These are phyloP conservation scores for Camellia oleifera DNA, from an alignment of 179 eudicot genomes.

Conservation along the genomic window DNA sequence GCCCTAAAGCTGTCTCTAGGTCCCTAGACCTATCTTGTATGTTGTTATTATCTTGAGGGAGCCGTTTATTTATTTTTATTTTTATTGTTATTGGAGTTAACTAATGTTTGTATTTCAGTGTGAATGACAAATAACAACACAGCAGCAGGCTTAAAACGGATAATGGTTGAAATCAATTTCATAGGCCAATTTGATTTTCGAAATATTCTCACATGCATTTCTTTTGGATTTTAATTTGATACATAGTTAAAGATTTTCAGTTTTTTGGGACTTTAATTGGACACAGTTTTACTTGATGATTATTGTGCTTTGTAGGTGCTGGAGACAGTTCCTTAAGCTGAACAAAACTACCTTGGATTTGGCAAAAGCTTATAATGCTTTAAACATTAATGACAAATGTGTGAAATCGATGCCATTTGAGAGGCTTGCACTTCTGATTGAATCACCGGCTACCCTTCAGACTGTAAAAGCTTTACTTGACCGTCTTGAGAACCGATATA, in stretches of 20 bases:
- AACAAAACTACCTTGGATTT: constrained; percentile 66
- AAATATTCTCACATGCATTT: background rate
- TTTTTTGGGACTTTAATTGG: background rate
- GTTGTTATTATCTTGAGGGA: too few relatives aligned
- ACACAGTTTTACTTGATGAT: background rate
- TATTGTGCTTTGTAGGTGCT: constrained; percentile 44
- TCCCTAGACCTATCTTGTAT: too few relatives aligned
- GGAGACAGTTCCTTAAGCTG: constrained; percentile 59
- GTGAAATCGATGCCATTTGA: constrained; percentile 85
- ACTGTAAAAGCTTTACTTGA: constrained; percentile 69
- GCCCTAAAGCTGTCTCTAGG: too few relatives aligned
- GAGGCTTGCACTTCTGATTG: constrained; percentile 75
- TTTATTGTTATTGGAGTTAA: background rate
- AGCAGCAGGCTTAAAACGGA: too few relatives aligned
- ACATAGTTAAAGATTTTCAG: background rate
- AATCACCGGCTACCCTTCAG: constrained; percentile 54
- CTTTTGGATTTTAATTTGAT: background rate
- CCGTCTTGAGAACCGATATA: constrained; percentile 62
- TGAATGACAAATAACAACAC: background rate
- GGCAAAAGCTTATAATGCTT: constrained; percentile 45
- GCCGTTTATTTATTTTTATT: too few relatives aligned
- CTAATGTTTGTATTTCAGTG: background rate
- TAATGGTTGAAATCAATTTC: background rate
- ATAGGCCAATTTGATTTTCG: background rate
- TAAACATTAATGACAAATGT: constrained; percentile 51